A percentile compares a stretch with the other conserved stretches of the same genome.
Conservation (phyloP, 495 filamentous ascomycete genomes). For the Podospora pseudoanserina region DNA sequence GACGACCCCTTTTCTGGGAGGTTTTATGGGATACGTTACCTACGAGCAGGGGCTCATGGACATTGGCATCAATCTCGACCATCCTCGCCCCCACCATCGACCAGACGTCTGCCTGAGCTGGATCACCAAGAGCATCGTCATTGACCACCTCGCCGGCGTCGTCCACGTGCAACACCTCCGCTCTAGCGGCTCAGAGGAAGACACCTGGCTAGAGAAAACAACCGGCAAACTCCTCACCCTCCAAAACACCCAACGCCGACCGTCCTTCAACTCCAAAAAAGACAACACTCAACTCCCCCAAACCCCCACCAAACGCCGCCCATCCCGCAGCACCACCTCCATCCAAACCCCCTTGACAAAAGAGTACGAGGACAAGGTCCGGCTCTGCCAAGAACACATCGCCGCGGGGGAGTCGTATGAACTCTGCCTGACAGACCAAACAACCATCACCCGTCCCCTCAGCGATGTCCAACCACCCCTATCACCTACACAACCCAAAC, state of each 20-base stretch:
- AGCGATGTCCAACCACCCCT: conserved; percentile 39
- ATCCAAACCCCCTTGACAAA: conserved; percentile 47
- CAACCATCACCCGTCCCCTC: conserved; percentile 48
- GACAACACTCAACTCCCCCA: not conserved
- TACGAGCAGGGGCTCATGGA: conserved; percentile 78
- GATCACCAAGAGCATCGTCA: conserved; percentile 72
- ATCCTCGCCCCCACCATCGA: conserved; percentile 40
- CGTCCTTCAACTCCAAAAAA: conserved; percentile 7
- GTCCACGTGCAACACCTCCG: conserved; percentile 64
- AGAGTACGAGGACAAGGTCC: conserved; percentile 62
- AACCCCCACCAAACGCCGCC: conserved; percentile 17
- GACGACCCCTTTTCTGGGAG: conserved; percentile 72
- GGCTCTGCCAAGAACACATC: conserved; percentile 67
- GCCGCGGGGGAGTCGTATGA: conserved; percentile 85
- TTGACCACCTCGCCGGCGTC: conserved; percentile 63
- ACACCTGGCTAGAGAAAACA: conserved; percentile 34
- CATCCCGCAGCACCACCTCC: conserved; percentile 22
- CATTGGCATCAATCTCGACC: conserved; percentile 45
- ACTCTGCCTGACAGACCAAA: conserved; percentile 80
- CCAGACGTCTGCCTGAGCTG: conserved; percentile 76
- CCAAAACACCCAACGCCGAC: conserved; percentile 8
- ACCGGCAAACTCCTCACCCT: conserved; percentile 32
- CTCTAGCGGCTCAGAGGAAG: conserved; percentile 30
- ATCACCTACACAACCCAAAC: conserved; percentile 27
- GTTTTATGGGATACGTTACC: conserved; percentile 83